Conservation (phyloP, 2,329 filamentous ascomycete genomes). For the Diaporthe amygdali region DNA sequence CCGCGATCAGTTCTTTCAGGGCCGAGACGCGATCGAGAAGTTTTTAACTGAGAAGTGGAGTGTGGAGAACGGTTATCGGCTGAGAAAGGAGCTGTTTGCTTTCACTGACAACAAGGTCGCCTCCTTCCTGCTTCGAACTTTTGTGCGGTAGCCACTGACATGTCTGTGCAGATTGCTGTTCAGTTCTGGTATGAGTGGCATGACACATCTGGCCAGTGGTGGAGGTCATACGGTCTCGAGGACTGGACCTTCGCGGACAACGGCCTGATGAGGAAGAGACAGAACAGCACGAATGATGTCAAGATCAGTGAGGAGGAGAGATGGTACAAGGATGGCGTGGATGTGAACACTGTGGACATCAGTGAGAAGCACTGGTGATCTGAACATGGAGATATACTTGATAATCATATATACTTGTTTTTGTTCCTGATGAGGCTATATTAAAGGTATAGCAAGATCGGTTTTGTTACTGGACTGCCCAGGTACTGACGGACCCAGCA, state of each 20-base stretch:
- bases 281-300: conserved; percentile 79
- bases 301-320: conserved; percentile 65
- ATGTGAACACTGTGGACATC: conserved; percentile 72
- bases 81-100: conserved; percentile 85
- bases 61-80: conserved; percentile 71
- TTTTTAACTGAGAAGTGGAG: conserved; percentile 79
- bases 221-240: conserved; percentile 84
- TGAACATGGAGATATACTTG: not conserved
- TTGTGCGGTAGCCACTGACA: not conserved
- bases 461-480: too few species aligned
- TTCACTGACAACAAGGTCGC: conserved; percentile 70
- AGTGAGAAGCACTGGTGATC: conserved; percentile 70
- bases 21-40: conserved; percentile 68
- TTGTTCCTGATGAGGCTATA: not conserved
- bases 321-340: conserved; percentile 73
- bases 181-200: conserved; percentile 91
- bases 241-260: conserved; percentile 78
- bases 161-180: conserved; percentile 68
- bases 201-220: conserved; percentile 76
- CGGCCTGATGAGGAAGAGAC: conserved; percentile 74
- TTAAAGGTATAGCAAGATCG: not conserved
- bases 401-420: too few species aligned
- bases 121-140: not conserved
- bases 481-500: not conserved
- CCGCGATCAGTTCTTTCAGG: conserved; percentile 70